Base-by-base conservation (phyloP, 169 alveolate species). In the Fabrea salina region DNA sequence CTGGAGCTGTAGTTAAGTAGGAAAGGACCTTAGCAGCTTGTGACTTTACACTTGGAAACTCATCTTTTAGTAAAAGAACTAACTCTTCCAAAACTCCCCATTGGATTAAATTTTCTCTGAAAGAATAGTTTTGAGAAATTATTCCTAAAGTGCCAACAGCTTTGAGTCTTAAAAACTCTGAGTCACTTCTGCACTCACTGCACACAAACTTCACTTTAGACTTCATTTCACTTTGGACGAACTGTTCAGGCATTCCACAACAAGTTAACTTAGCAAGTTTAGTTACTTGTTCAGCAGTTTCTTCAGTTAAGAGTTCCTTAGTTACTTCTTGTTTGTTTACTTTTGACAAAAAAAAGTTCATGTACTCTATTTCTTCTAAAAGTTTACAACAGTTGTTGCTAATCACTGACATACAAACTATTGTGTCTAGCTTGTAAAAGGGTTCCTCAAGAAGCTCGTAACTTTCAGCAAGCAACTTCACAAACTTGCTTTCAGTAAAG, bases 131-230 rank as follows among this genome's bases (percentile, higher is more conserved):
- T 1, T 11, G 8, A 1, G 66, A 19, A 16, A 68, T 13, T 3
- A 44, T 43, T 8, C 44, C 13, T 68, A 68, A 47, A 44, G 44
- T 68, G 30, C 78, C 78, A n/a, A 44, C 78, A n/a, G 78, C 67
- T 39, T 43, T 37, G 33, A 19, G n/a, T 44, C 57, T 47, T 8
- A 68, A 19, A n/a, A 19, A 19, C 13, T 7, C n/a, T 2, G n/a
- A n/a, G 16, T 13, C 39, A 4, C 47, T 43, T 30, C 61, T 68
- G 4, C 78, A 68, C 32, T 68, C 50, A 16, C 39, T n/a, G 32
- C 30, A 43, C 1, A 68, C 64, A 40, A 68, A 68, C 25, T 40
- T 47, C 1, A 68, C 7, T 32, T 47, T 68, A 0, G 16, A 0
- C 11, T 43, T 47, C 32, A 68, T 68, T 8, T 43, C 41, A 43